Base-by-base conservation (phyloP, 2,329 filamentous ascomycete species). In the Orbilia blumenaviensis region DNA sequence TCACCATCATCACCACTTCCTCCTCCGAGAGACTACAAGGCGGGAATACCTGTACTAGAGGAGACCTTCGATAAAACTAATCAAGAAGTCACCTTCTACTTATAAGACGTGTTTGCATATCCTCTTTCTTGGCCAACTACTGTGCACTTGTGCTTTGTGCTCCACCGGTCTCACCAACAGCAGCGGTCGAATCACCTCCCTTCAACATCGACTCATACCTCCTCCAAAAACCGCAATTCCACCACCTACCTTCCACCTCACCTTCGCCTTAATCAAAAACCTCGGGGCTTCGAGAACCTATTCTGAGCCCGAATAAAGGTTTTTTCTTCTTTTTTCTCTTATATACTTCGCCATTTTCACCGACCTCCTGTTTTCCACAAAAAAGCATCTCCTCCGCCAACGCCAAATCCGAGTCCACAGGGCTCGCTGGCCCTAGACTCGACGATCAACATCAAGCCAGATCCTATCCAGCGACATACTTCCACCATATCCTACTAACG, bases 401-500 rank as follows among this genome's bases (percentile, higher is more conserved):
- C 41, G n/a, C 41, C 41, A 44, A 44, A 44, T n/a, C 38, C 38
- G 38, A 44, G 2, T 23, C 6, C 1, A 44, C 18, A 21, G 1
- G 41, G 18, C 41, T 44, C n/a, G n/a, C 14, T 34, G 16, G 48
- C 54, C 50, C 18, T 60, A 14, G 54, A 41, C 36, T 44, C 38
- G 56, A 66, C 44, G 29, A 66, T 23, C 23, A 27, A 52, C 34
- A 36, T 44, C n/a, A 41, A 7, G 61, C 29, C 61, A 66, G 38
- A 42, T 10, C 34, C 44, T 36, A 44, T 52, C 23, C 21, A 41
- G 16, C 62, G 14, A 66, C 2, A 32, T 27, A 34, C 41, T 52
- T 16, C 29, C n/a, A 42, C 29, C 42, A 62, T 48, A 46, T 21
- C 46, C 44, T 60, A 69, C 64, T 69, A 64, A 64, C 64, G 69